Conservation (phyloP, 176 grass and related monocot species). For the Eleusine indica region DNA sequence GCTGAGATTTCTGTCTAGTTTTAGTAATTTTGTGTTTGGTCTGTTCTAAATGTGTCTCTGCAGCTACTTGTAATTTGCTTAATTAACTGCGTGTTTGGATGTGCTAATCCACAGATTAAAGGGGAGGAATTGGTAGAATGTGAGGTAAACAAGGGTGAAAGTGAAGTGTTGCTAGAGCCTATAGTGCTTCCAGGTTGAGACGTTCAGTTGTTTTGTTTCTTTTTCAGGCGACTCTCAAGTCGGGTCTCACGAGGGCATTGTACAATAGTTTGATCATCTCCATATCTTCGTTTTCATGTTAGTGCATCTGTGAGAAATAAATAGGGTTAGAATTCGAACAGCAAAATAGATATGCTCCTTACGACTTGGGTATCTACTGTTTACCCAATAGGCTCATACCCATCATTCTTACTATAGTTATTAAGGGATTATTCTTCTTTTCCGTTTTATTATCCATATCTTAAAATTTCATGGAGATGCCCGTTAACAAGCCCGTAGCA, state of each 20-base stretch:
- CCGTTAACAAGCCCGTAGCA: too few relatives aligned
- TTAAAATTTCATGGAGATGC: too few relatives aligned
- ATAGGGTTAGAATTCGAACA: too few relatives aligned
- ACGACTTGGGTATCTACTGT: too few relatives aligned
- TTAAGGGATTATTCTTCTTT: too few relatives aligned
- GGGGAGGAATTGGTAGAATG: not conserved
- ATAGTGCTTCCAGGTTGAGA: not conserved
- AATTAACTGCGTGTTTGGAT: not conserved
- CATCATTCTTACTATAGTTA: too few relatives aligned
- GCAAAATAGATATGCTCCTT: too few relatives aligned
- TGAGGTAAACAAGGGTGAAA: not conserved
- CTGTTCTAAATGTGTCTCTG: not conserved
- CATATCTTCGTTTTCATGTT: too few relatives aligned
- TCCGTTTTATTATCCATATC: too few relatives aligned
- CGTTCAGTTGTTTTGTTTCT: not conserved
- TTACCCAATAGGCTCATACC: too few relatives aligned
- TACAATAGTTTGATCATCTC: not conserved
- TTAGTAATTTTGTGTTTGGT: constrained; percentile 3
- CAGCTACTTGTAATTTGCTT: not conserved
- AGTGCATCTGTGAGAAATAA: too few relatives aligned
- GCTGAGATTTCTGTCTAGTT: not conserved
- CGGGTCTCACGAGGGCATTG: not conserved
- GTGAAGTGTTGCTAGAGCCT: not conserved
- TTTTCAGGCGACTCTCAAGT: not conserved
- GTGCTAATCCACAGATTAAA: not conserved